phyloP scores from a whole-genome alignment of 495 filamentous ascomycete species.

The Neurospora sp. region DNA sequence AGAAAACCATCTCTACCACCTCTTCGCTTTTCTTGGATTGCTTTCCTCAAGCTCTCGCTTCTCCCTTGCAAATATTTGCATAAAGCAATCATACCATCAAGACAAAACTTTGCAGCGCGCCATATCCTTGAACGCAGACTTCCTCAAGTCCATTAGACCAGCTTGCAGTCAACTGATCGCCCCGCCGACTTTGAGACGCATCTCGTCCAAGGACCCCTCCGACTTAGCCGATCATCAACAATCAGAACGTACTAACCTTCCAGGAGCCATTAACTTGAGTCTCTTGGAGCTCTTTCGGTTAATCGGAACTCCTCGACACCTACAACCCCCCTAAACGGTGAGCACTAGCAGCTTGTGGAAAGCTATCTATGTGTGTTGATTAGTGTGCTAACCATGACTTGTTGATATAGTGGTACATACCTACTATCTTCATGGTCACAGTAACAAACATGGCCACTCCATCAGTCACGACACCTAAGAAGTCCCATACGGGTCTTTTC shows the following conservation, averaged over 20 bases:
- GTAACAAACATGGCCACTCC: slow-evolving; percentile 70
- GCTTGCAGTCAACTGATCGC: slow-evolving; percentile 34
- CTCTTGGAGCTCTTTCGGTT: slow-evolving; percentile 49
- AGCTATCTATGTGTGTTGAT: not conserved
- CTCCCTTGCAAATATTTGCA: slow-evolving; percentile 9
- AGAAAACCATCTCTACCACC: not conserved
- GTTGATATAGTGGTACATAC: slow-evolving; percentile 26
- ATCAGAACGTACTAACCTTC: slow-evolving; percentile 43
- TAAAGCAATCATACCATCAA: slow-evolving; percentile 10
- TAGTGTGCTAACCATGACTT: slow-evolving; percentile 25
- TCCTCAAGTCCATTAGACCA: slow-evolving; percentile 33
- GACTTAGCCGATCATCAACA: slow-evolving; percentile 39
- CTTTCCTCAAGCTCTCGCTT: slow-evolving; percentile 22
- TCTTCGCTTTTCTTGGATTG: slow-evolving; percentile 9
- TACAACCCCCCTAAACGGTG: slow-evolving; percentile 32
- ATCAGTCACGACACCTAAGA: slow-evolving; percentile 82
- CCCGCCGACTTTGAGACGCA: slow-evolving; percentile 32
- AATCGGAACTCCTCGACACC: slow-evolving; percentile 25
- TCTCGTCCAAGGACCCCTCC: slow-evolving; percentile 28
- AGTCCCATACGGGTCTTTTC: slow-evolving; percentile 88
- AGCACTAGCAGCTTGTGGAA: slow-evolving; percentile 8
- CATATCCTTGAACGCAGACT: slow-evolving; percentile 18
- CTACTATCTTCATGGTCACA: slow-evolving; percentile 20
- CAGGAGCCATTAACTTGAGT: slow-evolving; percentile 57
- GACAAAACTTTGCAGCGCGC: not conserved